Conservation (phyloP, 257 asterid genomes). For the Ocimum tenuiflorum region DNA sequence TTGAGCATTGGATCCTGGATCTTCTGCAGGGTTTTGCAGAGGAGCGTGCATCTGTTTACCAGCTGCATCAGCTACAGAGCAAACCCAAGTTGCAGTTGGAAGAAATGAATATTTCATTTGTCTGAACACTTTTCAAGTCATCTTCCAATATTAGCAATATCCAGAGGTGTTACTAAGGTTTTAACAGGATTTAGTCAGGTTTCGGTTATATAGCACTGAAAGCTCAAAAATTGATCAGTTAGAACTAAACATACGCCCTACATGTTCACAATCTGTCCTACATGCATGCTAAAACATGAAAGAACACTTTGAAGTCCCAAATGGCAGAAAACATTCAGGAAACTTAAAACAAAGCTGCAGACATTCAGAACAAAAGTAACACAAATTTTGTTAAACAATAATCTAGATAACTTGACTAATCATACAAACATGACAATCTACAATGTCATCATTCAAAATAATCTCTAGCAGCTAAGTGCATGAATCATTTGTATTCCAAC, state of each 20-base stretch:
- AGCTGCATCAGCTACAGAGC: slow-evolving; percentile 21
- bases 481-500: background rate
- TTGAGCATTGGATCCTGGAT: slow-evolving; percentile 18
- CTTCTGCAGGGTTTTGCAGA: slow-evolving; percentile 21
- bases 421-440: background rate
- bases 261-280: no score
- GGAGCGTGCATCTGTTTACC: slow-evolving; percentile 18
- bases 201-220: background rate
- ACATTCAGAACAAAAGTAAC: no score
- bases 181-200: background rate
- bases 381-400: background rate
- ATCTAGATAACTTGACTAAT: background rate
- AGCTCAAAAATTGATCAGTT: background rate
- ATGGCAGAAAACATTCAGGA: no score
- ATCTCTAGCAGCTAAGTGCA: background rate
- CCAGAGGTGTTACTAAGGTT: background rate
- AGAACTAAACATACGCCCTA: no score
- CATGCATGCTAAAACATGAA: no score
- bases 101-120: background rate
- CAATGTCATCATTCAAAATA: background rate
- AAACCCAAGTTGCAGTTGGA: background rate
- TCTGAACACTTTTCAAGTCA: background rate
- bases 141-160: no score
- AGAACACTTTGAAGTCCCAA: no score
- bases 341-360: no score